Evolutionary conservation across 148 eudicot species (phyloP), one percentile per base, ranked within the genome.

Genomic region (Selenicereus undatus): DNA sequence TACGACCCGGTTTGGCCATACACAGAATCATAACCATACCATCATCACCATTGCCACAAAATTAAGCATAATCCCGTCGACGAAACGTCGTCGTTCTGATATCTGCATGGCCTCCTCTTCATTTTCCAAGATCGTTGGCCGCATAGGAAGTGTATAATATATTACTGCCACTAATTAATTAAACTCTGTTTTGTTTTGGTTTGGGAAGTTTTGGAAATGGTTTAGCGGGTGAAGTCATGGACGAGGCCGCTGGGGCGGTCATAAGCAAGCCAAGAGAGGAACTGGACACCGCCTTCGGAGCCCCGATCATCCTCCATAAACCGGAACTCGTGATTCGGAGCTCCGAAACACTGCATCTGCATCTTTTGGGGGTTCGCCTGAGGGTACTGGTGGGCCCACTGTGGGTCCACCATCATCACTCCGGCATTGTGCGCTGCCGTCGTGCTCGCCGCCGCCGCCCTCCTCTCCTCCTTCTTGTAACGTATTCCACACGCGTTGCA

Each of bases 401-500:
- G 90, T 66, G 76, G 84, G 73, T 87, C 91, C 79, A 84, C 70
- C 68, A 83, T 69, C 43, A 27, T 27, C 79, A 87, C 12, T 80
- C 43, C 71, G 71, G 35, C 35, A 16, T 66, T 66, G 26, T 66
- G 71, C 71, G 71, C 71, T 3, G 71, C 78, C n/a, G 79, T 70
- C 18, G 90, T 80, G 8, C 86, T 82, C 17, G 90, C 89, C 0
- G 98, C 95, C 16, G 89, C 85, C 11, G 99, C 99, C 80, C 98
- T 86, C 79, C 99, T 84, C 72, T 96, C 99, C 71, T 96, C 99
- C 64, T 96, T 96, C 94, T 96, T 96, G 91, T 79, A 96, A 83
- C 99, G 87, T 76, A 96, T 96, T 76, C 99, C 99, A 73, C 99
- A 96, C 5, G 99, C 99, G 78, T 96, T 96, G 92, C 99, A 96